Evolutionary conservation across 2,329 filamentous ascomycete genomes (phyloP), one percentile per base, ranked within the genome.

Genomic region (Fusarium decemcellulare): DNA sequence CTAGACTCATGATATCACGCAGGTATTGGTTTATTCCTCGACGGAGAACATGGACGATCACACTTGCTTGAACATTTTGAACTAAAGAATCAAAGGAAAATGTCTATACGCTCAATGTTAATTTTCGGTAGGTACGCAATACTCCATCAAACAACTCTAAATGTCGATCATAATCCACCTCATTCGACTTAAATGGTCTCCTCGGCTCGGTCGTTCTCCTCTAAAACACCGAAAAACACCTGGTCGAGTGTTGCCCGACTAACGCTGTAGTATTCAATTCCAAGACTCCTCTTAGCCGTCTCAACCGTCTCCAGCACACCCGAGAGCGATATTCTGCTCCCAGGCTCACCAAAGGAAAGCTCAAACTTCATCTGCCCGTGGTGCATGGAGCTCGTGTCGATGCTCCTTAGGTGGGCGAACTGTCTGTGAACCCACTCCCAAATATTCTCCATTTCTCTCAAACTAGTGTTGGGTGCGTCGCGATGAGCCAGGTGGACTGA

Each of bases 401-500:
- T 27, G 14, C 40, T 55, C 52, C 30, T 55, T 29, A 55, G 7
- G 7, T 44, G 43, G 15, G 15, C 29, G 29, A 55, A 55, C 52
- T 52, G 48, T 1, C 2, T 9, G 6, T 52, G 48, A 6, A 52
- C 29, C 61, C 63, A 65, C n/a, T 23, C 18, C 12, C 39, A 52
- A 0, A 43, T 58, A 3, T 9, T 23, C 2, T 0, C 48, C 48
- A 66, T 65, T 3, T 61, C 63, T 3, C 1, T 6, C 10, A 51
- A 18, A 2, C 83, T 84, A 0, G 92, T 94, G 74, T 91, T 87
- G 0, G 93, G 93, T 7, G 93, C 93, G 8, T 88, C 86, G 54
- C 84, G 85, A 74, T 91, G 87, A 2, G 96, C 91, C 0, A 96
- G 80, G 72, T 97, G 94, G 1, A 96, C 89, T 68, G 94, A 90